Percentiles rank a stretch among this genome's conserved stretches.
These are phyloP conservation scores for Mycena filopes DNA, from an alignment of 768 basidiomycete genomes.

Conservation along the genomic window DNA sequence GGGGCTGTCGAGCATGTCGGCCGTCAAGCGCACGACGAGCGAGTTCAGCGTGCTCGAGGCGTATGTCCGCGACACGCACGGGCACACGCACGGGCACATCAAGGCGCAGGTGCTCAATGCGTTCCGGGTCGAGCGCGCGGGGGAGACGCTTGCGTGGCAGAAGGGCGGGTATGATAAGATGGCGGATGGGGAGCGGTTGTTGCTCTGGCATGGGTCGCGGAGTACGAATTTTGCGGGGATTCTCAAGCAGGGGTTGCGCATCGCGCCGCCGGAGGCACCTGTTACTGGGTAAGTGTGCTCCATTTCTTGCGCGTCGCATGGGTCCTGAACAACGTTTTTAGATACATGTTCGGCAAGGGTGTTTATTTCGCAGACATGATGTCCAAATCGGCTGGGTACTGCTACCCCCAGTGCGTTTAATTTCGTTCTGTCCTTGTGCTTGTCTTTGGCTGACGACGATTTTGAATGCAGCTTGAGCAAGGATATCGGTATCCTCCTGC, in stretches of 20 bases:
- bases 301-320: not conserved
- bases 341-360: conserved; percentile 75
- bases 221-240: conserved; percentile 75
- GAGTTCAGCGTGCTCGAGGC: conserved; percentile 61
- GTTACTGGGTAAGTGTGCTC: conserved; percentile 50
- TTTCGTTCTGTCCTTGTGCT: not conserved
- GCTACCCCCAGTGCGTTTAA: conserved; percentile 56
- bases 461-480: conserved; percentile 55
- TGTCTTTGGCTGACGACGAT: not conserved
- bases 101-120: conserved; percentile 55
- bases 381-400: conserved; percentile 74
- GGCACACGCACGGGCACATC: conserved; percentile 61
- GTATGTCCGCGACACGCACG: conserved; percentile 67
- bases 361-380: conserved; percentile 77
- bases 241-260: conserved; percentile 68
- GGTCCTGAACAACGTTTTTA: not conserved
- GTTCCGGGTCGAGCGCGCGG: conserved; percentile 62
- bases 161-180: conserved; percentile 56
- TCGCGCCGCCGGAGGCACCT: conserved; percentile 73
- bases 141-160: conserved; percentile 51
- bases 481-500: conserved; percentile 63
- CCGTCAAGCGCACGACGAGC: conserved; percentile 48
- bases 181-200: conserved; percentile 59
- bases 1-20: conserved; percentile 61
- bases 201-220: conserved; percentile 73